Conservation (phyloP, 208 protist species). For the Willaertia magna region DNA sequence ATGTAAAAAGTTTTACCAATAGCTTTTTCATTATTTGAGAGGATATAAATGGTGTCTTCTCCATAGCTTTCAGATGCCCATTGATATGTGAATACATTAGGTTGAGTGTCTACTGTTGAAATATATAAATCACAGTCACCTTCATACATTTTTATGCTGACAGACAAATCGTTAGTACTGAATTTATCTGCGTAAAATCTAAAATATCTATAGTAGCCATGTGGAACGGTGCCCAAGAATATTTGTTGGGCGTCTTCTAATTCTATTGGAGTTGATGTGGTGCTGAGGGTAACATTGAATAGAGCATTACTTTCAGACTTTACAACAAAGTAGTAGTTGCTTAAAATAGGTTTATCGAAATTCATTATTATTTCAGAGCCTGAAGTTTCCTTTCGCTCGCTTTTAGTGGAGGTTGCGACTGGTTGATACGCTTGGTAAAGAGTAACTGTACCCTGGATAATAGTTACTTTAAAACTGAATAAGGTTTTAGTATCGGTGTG, state of each 20-base stretch:
- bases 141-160: background rate
- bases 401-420: too few species aligned
- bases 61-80: background rate
- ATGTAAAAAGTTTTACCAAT: background rate
- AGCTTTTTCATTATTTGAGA: background rate
- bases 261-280: background rate
- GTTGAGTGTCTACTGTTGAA: background rate
- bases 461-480: too few species aligned
- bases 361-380: too few species aligned
- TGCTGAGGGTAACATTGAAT: background rate
- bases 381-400: too few species aligned
- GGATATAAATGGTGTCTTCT: background rate
- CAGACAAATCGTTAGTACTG: background rate
- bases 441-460: too few species aligned
- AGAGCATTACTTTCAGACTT: background rate
- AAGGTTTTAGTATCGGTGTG: too few species aligned
- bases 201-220: background rate
- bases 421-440: too few species aligned
- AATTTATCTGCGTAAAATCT: background rate
- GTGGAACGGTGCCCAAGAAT: background rate
- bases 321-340: background rate
- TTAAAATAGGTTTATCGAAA: too few species aligned
- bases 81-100: background rate
- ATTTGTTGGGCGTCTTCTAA: background rate
- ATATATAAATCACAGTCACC: background rate